Evolutionary conservation across 2,329 filamentous ascomycete genomes (phyloP).

Genomic region (Xylaria sp.): DNA sequence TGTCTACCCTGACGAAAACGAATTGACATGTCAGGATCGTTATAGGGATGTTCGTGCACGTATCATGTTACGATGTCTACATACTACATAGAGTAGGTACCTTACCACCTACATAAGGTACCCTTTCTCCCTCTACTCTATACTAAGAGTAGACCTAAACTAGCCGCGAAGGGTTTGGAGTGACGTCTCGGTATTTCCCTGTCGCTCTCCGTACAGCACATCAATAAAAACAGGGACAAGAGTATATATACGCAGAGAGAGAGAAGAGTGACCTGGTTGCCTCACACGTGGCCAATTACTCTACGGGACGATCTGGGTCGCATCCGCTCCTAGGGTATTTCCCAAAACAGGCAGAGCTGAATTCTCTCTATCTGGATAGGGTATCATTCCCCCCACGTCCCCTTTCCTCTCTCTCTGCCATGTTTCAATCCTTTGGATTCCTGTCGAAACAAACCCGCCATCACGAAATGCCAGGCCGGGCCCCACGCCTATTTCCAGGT

Average conservation of each 20-base stretch:
- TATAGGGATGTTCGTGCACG: conserved; percentile 4
- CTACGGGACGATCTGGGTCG: conserved; percentile 32
- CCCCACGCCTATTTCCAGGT: conserved; percentile 24
- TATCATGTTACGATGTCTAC: conserved; percentile 9
- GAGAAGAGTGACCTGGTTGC: not conserved
- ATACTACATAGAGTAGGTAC: no score
- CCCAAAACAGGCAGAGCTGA: conserved; percentile 27
- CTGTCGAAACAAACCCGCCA: conserved; percentile 17
- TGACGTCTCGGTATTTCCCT: not conserved
- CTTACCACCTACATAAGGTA: no score
- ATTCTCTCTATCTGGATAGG: conserved; percentile 7
- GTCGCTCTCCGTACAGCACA: not conserved
- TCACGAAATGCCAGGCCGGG: conserved; percentile 15
- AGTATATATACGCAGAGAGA: no score
- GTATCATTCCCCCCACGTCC: conserved; percentile 9
- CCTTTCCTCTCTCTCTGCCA: not conserved
- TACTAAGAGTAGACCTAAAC: not conserved
- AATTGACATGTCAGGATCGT: conserved; percentile 8
- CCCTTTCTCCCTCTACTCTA: no score
- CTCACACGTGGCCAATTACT: conserved; percentile 34
- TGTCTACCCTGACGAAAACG: conserved; percentile 15
- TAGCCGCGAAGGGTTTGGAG: no score
- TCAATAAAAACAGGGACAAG: not conserved
- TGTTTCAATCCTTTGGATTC: conserved; percentile 20
- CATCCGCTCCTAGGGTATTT: conserved; percentile 28